Evolutionary conservation across 306 rosid genomes (phyloP), one percentile per base, ranked within the genome.

Genomic region (Parietaria judaica): DNA sequence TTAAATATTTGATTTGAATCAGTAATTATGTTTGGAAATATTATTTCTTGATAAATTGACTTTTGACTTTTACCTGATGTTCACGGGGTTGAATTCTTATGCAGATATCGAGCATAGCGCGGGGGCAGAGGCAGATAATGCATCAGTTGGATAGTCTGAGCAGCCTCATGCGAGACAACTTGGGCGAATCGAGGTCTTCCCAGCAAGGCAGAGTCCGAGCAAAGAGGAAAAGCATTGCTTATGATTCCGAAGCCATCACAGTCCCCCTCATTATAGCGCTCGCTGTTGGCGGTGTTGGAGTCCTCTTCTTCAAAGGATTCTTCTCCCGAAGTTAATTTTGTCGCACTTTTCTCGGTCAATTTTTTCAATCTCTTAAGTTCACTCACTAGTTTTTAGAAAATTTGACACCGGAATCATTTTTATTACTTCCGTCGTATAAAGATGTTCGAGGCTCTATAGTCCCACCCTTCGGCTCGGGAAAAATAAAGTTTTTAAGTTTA

Each of bases 71-170:
- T 41, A 5, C 9, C 45, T 41, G 45, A 41, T 8, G 6, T 41
- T 41, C 45, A 5, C 9, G 6, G 45, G 45, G 7, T 41, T 9
- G 53, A n/a, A 7, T n/a, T 49, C 5, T 9, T 8, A 36, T 3
- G 2, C 76, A 88, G 99, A 71, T 94, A 73, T 83, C 84, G 6
- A 67, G 78, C 13, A 79, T 92, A 14, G 63, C 76, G 0, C 82
- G 89, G 55, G 75, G 94, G 5, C 99, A 94, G 74, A 89, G 90
- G 39, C 97, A 94, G 70, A 78, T 94, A 13, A 76, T 80, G 75
- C 97, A 82, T 61, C 97, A 94, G 65, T 61, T 94, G 44, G 94
- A 88, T 78, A 84, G 78, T 72, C 86, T 94, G 59, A 78, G 68
- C 74, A 86, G 71, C 67, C 84, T 86, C 66, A 75, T 94, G 38